phyloP scores from a whole-genome alignment of 2,329 filamentous ascomycete genomes.

The Gyromitra esculenta region DNA sequence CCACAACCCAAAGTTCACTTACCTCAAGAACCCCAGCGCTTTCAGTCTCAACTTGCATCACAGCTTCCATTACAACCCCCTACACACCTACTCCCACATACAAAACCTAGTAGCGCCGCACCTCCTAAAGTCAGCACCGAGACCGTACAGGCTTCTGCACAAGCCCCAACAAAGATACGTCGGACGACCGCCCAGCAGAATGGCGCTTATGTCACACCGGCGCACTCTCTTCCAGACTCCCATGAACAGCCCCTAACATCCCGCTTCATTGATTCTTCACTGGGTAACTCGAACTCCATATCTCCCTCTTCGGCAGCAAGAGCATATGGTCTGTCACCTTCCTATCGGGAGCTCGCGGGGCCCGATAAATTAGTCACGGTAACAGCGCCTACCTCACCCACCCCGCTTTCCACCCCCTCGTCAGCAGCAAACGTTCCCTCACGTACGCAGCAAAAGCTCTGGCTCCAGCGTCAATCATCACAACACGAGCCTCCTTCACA shows the following conservation, averaged over 20 bases:
- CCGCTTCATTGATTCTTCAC: conserved; percentile 53
- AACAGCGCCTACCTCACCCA: conserved; percentile 32
- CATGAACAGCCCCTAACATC: conserved; percentile 54
- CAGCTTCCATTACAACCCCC: conserved; percentile 35
- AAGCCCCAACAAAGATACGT: conserved; percentile 48
- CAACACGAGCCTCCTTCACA: conserved; percentile 48
- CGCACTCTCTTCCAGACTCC: conserved; percentile 50
- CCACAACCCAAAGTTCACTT: conserved; percentile 30
- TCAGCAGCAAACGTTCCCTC: conserved; percentile 39
- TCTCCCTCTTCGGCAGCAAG: conserved; percentile 50
- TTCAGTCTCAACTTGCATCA: conserved; percentile 37
- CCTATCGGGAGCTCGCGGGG: conserved; percentile 34
- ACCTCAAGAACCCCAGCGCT: conserved; percentile 28
- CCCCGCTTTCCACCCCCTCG: not conserved
- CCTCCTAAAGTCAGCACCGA: conserved; percentile 47
- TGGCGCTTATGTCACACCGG: conserved; percentile 48
- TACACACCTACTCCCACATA: conserved; percentile 47
- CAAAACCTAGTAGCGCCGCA: conserved; percentile 39
- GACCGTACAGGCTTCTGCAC: conserved; percentile 39
- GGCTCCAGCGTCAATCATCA: conserved; percentile 54
- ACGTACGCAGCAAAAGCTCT: conserved; percentile 55
- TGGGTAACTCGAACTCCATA: conserved; percentile 47
- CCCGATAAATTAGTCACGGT: conserved; percentile 14
- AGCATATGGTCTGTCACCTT: conserved; percentile 36
- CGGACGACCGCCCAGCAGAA: conserved; percentile 46